Base-by-base conservation (phyloP, 768 basidiomycete genomes). In the Crassisporium funariophilum region DNA sequence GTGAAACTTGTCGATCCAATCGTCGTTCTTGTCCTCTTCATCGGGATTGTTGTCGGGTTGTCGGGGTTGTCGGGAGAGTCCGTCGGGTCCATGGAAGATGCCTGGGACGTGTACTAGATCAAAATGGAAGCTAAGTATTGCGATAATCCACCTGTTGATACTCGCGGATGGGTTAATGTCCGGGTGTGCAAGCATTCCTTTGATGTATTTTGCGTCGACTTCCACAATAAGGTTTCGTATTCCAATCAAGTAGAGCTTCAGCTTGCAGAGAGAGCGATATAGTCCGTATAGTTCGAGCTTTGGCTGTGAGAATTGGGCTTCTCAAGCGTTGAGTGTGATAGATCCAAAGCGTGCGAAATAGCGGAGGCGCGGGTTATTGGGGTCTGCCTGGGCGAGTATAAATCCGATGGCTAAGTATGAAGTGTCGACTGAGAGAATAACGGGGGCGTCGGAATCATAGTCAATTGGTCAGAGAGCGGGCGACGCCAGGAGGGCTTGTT, bases 131-230 rank as follows among this genome's bases (percentile, higher is more conserved):
- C 72, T 44, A 0, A 67, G 55, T 11, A 77, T 73, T 1, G 53
- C 64, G 0, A 64, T 62, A 24, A 77, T 72, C 75, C 75, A 77
- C 6, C 68, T 39, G 34, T 76, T 76, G 2, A 73, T 62, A 0
- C 64, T 49, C 2, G 68, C 61, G 27, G 61, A 70, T 0, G 72
- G 72, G 3, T 67, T 62, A 0, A 70, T 49, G 19, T 72, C 68
- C 0, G 69, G 71, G 23, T 71, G 67, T 20, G 67, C 67, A 0
- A 74, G 42, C 71, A 74, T 75, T 0, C 66, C 66, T 29, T 64
- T 64, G 12, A 70, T 59, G 35, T 63, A 70, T 12, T 61, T 62
- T 0, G 65, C 60, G 22, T 70, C 63, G 0, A 63, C 55, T 25
- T 71, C 68, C 0, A 69, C 57, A 0, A 47, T 43, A 4, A 66